Evolutionary conservation across 2,329 filamentous ascomycete genomes (phyloP).

Genomic region (Decorospora gaudefroyi): DNA sequence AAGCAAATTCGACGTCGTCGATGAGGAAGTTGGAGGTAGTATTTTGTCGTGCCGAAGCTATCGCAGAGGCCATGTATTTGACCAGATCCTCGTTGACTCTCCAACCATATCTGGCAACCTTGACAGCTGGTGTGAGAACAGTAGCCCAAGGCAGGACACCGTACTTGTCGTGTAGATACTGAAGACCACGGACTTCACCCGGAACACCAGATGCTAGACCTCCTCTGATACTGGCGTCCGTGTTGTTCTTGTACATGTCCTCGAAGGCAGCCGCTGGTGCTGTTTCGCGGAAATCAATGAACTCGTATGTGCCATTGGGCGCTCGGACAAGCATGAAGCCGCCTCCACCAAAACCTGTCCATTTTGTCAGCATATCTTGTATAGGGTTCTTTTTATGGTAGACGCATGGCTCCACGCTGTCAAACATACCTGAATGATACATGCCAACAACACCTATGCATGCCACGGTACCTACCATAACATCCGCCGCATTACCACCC

Average conservation of each 20-base stretch:
- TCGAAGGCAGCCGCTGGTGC: slow-evolving; percentile 80
- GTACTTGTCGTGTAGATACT: slow-evolving; percentile 75
- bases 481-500: slow-evolving; percentile 59
- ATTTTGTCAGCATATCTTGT: slow-evolving; percentile 5
- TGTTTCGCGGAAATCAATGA: slow-evolving; percentile 86
- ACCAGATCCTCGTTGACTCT: slow-evolving; percentile 72
- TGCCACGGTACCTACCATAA: slow-evolving; percentile 53
- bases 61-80: slow-evolving; percentile 66
- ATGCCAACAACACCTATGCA: slow-evolving; percentile 57
- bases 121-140: slow-evolving; percentile 74
- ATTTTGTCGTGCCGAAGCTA: slow-evolving; percentile 37
- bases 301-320: slow-evolving; percentile 75
- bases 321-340: slow-evolving; percentile 85
- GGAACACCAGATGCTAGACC: slow-evolving; percentile 72
- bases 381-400: not conserved
- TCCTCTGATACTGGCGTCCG: slow-evolving; percentile 67
- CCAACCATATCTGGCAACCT: slow-evolving; percentile 65
- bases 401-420: too few species aligned
- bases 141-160: slow-evolving; percentile 61
- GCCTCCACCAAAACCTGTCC: slow-evolving; percentile 81
- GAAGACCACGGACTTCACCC: slow-evolving; percentile 76
- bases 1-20: slow-evolving; percentile 76
- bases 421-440: slow-evolving; percentile 50
- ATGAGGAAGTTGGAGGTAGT: slow-evolving; percentile 67
- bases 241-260: slow-evolving; percentile 82